Percentiles rank a stretch among this genome's conserved stretches.
phyloP scores from a whole-genome alignment of 495 filamentous ascomycete species.

The Xanthoparmelia taractica region DNA sequence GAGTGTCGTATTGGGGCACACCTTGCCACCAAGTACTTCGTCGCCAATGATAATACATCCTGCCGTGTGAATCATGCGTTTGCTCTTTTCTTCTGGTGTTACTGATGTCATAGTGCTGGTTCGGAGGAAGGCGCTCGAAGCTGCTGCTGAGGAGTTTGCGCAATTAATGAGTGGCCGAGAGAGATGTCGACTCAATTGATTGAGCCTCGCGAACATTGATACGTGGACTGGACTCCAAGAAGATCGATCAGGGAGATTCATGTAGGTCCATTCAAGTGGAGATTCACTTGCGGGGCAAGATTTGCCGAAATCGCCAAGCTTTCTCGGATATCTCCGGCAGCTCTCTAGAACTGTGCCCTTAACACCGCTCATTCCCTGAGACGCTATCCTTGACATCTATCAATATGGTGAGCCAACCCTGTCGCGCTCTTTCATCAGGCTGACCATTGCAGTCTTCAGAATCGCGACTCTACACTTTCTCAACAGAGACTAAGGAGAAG shows the following conservation, averaged over 20 bases:
- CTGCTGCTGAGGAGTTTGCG: conserved; percentile 41
- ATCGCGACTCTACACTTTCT: conserved; percentile 87
- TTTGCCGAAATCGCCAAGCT: not conserved
- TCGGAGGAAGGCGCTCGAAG: conserved; percentile 30
- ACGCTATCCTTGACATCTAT: not conserved
- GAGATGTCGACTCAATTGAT: conserved; percentile 65
- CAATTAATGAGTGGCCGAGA: conserved; percentile 52
- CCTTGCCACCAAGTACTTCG: conserved; percentile 96
- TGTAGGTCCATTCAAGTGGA: not conserved
- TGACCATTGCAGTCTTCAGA: conserved; percentile 48
- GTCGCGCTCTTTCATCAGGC: not conserved
- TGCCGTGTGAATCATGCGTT: conserved; percentile 72
- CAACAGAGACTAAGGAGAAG: conserved; percentile 72
- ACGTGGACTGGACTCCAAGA: not conserved
- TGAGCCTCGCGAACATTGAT: conserved; percentile 67
- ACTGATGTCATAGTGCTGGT: conserved; percentile 49
- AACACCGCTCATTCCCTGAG: not conserved
- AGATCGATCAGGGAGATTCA: not conserved
- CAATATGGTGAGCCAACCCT: conserved; percentile 2
- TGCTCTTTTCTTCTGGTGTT: conserved; percentile 45
- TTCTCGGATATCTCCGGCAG: not conserved
- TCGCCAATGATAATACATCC: conserved; percentile 95
- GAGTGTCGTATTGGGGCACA: conserved; percentile 29
- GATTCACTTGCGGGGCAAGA: not conserved
- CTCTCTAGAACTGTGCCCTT: not conserved